phyloP scores from a whole-genome alignment of 345 rosid genomes.

The Syzygium aromaticum region DNA sequence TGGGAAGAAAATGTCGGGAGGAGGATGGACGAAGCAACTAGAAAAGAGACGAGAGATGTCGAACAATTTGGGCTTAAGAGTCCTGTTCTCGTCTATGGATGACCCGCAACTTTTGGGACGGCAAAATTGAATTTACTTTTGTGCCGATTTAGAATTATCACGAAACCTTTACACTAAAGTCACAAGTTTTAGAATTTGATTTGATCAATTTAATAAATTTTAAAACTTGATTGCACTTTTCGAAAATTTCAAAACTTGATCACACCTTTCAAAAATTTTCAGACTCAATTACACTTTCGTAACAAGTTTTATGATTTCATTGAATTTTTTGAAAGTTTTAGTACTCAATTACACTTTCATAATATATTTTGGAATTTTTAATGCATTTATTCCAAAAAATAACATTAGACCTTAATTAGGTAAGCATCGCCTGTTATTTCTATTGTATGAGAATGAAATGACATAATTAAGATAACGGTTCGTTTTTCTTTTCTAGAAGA shows the following conservation, averaged over 20 bases:
- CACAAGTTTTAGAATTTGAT: too few relatives aligned
- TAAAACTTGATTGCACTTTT: too few relatives aligned
- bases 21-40: not conserved
- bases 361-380: too few relatives aligned
- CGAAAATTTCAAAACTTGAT: too few relatives aligned
- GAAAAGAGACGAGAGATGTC: not conserved
- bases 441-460: not conserved
- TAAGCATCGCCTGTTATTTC: not conserved
- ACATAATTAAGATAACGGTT: not conserved
- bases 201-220: too few relatives aligned
- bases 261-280: too few relatives aligned
- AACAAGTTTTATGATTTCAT: too few relatives aligned
- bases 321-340: too few relatives aligned
- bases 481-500: not conserved
- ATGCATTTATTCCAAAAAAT: too few relatives aligned
- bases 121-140: not conserved
- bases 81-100: not conserved
- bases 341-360: too few relatives aligned
- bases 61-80: not conserved
- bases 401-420: not conserved
- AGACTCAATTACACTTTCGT: too few relatives aligned
- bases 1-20: not conserved
- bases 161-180: not conserved
- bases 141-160: not conserved
- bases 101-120: not conserved